Evolutionary conservation across 2,329 filamentous ascomycete species (phyloP).

Genomic region (Cordyceps cateniannulata): DNA sequence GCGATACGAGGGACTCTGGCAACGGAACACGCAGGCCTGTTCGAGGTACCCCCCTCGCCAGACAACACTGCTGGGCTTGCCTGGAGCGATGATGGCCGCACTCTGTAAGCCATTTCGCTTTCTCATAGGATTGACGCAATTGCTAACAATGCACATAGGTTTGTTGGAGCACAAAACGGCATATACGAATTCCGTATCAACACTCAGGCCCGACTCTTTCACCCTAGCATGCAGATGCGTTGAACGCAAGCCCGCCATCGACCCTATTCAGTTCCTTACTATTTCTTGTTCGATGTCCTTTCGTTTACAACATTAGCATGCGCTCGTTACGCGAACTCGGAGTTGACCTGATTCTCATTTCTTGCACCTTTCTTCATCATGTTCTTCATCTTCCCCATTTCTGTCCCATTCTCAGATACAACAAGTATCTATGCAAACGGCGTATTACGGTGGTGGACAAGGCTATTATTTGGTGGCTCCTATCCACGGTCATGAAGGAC

Average conservation of each 20-base stretch:
- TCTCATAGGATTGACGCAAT: neutral
- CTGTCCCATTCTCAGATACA: neutral
- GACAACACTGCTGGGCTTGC: conserved; percentile 56
- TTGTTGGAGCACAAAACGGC: conserved; percentile 61
- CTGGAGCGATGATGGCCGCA: conserved; percentile 56
- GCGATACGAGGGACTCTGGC: conserved; percentile 26
- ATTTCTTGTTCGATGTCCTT: neutral
- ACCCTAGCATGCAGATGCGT: conserved; percentile 48
- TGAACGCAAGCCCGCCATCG: conserved; percentile 24
- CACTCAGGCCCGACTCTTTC: conserved; percentile 51
- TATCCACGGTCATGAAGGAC: neutral
- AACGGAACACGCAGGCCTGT: conserved; percentile 31
- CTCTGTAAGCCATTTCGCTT: conserved; percentile 41
- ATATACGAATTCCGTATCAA: conserved; percentile 71
- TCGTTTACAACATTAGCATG: conserved; percentile 10
- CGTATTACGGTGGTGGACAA: neutral
- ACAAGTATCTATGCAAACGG: neutral
- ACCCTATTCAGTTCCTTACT: neutral
- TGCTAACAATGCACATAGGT: conserved; percentile 35
- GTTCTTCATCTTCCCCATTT: neutral
- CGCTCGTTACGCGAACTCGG: conserved; percentile 1
- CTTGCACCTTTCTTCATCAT: neutral
- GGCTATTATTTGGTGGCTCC: neutral
- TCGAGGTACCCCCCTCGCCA: conserved; percentile 39
- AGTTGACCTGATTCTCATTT: neutral